phyloP scores from a whole-genome alignment of 495 filamentous ascomycete genomes.

The Neurospora sublineolata region DNA sequence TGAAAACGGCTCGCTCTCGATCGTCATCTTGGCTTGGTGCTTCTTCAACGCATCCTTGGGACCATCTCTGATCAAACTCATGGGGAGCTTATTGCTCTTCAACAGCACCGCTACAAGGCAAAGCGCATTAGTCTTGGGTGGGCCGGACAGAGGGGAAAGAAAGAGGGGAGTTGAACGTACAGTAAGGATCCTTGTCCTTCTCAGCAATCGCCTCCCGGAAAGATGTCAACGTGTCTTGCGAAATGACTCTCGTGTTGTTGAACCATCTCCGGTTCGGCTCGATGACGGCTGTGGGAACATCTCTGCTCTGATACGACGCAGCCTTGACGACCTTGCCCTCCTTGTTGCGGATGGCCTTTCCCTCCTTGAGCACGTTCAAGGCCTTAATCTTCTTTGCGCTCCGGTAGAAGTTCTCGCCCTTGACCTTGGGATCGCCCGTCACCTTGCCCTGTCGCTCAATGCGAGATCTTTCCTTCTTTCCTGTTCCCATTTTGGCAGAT shows the following conservation, averaged over 20 bases:
- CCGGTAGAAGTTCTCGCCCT: slow-evolving; percentile 59
- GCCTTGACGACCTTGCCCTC: slow-evolving; percentile 64
- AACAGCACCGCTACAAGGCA: slow-evolving; percentile 53
- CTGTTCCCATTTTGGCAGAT: slow-evolving; percentile 58
- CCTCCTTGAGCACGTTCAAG: slow-evolving; percentile 80
- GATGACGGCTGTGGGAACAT: slow-evolving; percentile 66
- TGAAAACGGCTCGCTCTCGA: slow-evolving; percentile 75
- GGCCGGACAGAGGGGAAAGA: background rate
- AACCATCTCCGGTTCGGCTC: slow-evolving; percentile 85
- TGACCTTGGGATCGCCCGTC: slow-evolving; percentile 75
- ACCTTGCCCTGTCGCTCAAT: slow-evolving; percentile 68
- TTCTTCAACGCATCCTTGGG: slow-evolving; percentile 68
- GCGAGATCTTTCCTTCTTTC: slow-evolving; percentile 83
- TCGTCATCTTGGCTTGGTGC: slow-evolving; percentile 86
- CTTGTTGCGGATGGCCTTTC: slow-evolving; percentile 60
- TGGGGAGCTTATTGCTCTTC: slow-evolving; percentile 70
- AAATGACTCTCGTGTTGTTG: slow-evolving; percentile 47
- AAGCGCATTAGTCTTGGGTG: background rate
- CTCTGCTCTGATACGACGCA: slow-evolving; percentile 68
- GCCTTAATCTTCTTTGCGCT: slow-evolving; percentile 77
- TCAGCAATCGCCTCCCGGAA: slow-evolving; percentile 92
- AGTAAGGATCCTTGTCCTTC: slow-evolving; percentile 78
- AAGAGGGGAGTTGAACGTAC: background rate
- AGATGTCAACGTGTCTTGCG: slow-evolving; percentile 52
- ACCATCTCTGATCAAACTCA: slow-evolving; percentile 28